phyloP scores from a whole-genome alignment of 306 rosid species.

The Ochetophila trinervis region DNA sequence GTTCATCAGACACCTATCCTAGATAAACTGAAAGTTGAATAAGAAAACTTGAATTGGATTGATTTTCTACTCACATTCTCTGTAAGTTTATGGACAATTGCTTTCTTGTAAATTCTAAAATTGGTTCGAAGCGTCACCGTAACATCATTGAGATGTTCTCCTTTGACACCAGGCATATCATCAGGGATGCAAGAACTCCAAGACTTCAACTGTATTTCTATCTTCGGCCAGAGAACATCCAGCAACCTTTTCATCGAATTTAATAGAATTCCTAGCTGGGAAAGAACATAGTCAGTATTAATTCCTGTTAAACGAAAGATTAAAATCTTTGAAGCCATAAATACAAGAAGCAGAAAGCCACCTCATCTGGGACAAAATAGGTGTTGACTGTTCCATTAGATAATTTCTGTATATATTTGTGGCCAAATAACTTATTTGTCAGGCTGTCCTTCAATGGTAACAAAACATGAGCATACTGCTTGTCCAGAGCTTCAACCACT shows the following conservation, averaged over 20 bases:
- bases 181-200: slow-evolving; percentile 22
- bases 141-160: slow-evolving; percentile 28
- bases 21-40: background rate
- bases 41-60: background rate
- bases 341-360: background rate
- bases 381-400: slow-evolving; percentile 22
- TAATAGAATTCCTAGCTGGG: slow-evolving; percentile 28
- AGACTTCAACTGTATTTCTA: slow-evolving; percentile 28
- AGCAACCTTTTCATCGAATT: slow-evolving; percentile 33
- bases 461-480: slow-evolving; percentile 30
- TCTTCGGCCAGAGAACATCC: slow-evolving; percentile 34
- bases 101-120: slow-evolving; percentile 31
- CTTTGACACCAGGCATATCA: slow-evolving; percentile 16
- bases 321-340: background rate
- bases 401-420: slow-evolving; percentile 33
- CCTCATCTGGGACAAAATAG: slow-evolving; percentile 34
- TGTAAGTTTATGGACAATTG: slow-evolving; percentile 33
- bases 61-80: slow-evolving; percentile 27
- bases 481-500: slow-evolving; percentile 29
- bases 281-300: background rate
- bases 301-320: background rate
- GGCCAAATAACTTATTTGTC: slow-evolving; percentile 32
- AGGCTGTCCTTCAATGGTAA: slow-evolving; percentile 28
- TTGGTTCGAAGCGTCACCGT: slow-evolving; percentile 25
- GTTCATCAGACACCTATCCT: background rate